Evolutionary conservation across 176 grass and related monocot genomes (phyloP), one percentile per base, ranked within the genome.

Genomic region (Lolium rigidum): DNA sequence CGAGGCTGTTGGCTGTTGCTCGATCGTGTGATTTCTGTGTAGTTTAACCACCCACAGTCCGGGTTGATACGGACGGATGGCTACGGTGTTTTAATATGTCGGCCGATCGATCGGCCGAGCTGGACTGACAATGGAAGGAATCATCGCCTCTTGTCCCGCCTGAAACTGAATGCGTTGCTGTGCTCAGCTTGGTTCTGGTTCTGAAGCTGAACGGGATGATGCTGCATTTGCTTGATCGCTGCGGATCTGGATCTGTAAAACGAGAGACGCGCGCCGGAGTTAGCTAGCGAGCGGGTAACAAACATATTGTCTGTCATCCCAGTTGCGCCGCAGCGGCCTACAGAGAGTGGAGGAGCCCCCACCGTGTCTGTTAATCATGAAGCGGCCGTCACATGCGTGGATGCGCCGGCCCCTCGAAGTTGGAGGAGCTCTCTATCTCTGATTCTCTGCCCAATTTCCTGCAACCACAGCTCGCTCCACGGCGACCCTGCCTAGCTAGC

Each of bases 331-430:
- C 1, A 13, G 21, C 5, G 78, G 73, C 39, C 39, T 41, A 41
- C 65, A 26, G n/a, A 41, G 63, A 51, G 21, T 43, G 5, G 70
- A 22, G 6, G 64, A 31, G 78, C 49, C 70, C 58, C 70, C 81
- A 80, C 66, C 67, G 81, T 70, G 48, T 56, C 49, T 77, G 37
- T 76, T 87, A 82, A 82, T 73, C 37, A 82, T 78, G 41, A 11
- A 41, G 20, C 22, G 67, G 15, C 4, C 38, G 50, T 90, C 84
- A 76, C 88, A 76, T 89, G 68, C 76, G 6, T 56, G 44, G 76
- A 72, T 84, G 75, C 65, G 50, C 51, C n/a, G 20, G 46, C 38
- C 26, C 58, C 57, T 80, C 17, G 82, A 44, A 80, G 56, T 43
- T 12, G 66, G 67, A 85, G 87, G 55, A 20, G 20, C 41, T 43